These are phyloP conservation scores for Bruguiera sexangula DNA, from an alignment of 345 rosid species.

Conservation along the genomic window DNA sequence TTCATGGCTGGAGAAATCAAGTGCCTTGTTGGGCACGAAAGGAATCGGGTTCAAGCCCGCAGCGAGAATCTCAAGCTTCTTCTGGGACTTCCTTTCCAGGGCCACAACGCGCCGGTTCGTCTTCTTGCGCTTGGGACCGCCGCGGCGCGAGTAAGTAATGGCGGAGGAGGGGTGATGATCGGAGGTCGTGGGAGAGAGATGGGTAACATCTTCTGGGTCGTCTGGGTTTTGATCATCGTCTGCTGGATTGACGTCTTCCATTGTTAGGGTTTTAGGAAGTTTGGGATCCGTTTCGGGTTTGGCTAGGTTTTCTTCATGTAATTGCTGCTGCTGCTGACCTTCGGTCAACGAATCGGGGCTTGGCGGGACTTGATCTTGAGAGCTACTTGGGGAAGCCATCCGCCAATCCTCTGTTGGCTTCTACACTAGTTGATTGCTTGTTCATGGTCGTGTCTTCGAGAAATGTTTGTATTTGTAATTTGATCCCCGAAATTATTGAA, in stretches of 20 bases:
- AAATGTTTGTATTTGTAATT: too few relatives aligned
- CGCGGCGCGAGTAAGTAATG: conserved; percentile 11
- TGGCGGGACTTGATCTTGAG: neutral
- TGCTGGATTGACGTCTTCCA: conserved; percentile 7
- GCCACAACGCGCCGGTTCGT: neutral
- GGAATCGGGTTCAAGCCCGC: conserved; percentile 55
- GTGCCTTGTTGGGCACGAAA: conserved; percentile 50
- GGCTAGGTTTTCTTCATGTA: neutral
- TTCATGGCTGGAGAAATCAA: conserved; percentile 61
- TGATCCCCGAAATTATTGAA: too few relatives aligned
- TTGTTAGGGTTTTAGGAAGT: conserved; percentile 14
- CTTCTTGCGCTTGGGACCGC: conserved; percentile 9
- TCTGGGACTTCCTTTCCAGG: conserved; percentile 37
- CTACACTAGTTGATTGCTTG: too few relatives aligned
- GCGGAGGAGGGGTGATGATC: neutral
- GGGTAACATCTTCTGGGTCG: conserved; percentile 15
- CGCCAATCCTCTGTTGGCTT: too few relatives aligned
- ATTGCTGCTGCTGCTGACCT: neutral
- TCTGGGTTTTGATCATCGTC: conserved; percentile 16
- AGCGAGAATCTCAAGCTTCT: conserved; percentile 49
- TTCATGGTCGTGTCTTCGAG: too few relatives aligned
- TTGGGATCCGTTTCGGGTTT: neutral
- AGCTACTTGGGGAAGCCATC: conserved; percentile 1
- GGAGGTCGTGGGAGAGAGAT: conserved; percentile 10
- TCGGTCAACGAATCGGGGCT: neutral